These are phyloP conservation scores for Sclerotinia trifoliorum DNA, from an alignment of 2,329 filamentous ascomycete species.

Conservation along the genomic window DNA sequence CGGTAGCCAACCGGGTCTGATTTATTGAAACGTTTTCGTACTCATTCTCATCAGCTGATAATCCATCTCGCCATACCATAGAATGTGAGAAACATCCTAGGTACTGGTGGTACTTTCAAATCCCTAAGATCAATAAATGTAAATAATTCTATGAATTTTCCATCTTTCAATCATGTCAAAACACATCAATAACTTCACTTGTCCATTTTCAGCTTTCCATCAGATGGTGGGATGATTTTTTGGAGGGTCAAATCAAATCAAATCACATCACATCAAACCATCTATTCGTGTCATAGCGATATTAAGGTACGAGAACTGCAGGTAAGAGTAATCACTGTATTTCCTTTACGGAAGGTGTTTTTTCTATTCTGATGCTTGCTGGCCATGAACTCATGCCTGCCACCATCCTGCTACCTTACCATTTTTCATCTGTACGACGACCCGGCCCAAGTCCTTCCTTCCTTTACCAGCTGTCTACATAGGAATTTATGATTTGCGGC, in stretches of 20 bases:
- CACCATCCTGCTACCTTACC: conserved; percentile 3
- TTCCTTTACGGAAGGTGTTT: background rate
- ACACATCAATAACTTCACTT: conserved; percentile 5
- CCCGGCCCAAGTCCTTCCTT: conserved; percentile 21
- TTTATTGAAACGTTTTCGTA: conserved; percentile 11
- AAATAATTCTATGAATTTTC: background rate
- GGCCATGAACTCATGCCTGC: conserved; percentile 10
- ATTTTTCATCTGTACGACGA: conserved; percentile 5
- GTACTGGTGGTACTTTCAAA: background rate
- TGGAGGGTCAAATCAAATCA: background rate
- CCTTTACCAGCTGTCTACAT: conserved; percentile 21
- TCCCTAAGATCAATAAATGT: background rate
- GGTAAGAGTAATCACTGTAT: conserved; percentile 3
- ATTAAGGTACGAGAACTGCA: conserved; percentile 17
- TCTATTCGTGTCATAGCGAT: background rate
- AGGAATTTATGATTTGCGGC: conserved; percentile 20
- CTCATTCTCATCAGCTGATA: conserved; percentile 17
- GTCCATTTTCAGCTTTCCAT: background rate
- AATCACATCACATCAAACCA: background rate
- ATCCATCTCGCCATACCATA: background rate
- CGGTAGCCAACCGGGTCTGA: conserved; percentile 20
- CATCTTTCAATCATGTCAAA: background rate
- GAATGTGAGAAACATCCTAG: conserved; percentile 1
- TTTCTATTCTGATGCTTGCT: conserved; percentile 10
- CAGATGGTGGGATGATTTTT: background rate